Evolutionary conservation across 257 asterid genomes (phyloP), one percentile per base, ranked within the genome.

Genomic region (Knoxia roxburghii): DNA sequence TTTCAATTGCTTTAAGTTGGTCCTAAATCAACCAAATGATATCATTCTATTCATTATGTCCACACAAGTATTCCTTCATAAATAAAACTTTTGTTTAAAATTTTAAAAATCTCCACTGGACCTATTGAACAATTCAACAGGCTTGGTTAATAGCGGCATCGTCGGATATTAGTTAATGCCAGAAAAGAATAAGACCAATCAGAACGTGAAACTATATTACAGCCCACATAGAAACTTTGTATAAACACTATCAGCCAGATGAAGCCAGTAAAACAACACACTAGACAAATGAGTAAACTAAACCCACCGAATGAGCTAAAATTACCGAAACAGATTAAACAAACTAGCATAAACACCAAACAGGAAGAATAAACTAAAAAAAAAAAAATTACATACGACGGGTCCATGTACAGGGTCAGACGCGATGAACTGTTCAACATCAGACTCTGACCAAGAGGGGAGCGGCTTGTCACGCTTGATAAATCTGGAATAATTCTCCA

Each of bases 401-500:
- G 95, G 96, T 26, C 99, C 99, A 52, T 90, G 75, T 68, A 86
- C 52, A 52, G 95, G 88, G 69, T 93, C 99, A 12, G 91, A 80
- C 64, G 88, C 80, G 50, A 90, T 76, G 86, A 90, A 93, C 48
- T 87, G 85, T 23, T 84, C 89, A n/a, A 93, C 95, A 37, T 77
- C 95, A 14, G 96, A 78, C 61, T 82, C 76, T 29, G 90, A 82
- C 99, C 99, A 89, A 24, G 83, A 82, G 52, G 95, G 92, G 67
- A 90, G 80, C 33, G 95, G 96, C 69, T 79, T 77, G 21, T 80
- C 95, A n/a, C 95, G 89, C 61, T 88, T 61, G 46, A 87, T 72
- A 59, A 90, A 83, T 80, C 80, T 85, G 9, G 95, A 73, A 70
- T 93, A 93, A 64, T 84, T 88, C 6, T 84, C 84, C 69, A 86